Conservation (phyloP, 2,329 filamentous ascomycete genomes). For the Botryosphaeria dothidea region DNA sequence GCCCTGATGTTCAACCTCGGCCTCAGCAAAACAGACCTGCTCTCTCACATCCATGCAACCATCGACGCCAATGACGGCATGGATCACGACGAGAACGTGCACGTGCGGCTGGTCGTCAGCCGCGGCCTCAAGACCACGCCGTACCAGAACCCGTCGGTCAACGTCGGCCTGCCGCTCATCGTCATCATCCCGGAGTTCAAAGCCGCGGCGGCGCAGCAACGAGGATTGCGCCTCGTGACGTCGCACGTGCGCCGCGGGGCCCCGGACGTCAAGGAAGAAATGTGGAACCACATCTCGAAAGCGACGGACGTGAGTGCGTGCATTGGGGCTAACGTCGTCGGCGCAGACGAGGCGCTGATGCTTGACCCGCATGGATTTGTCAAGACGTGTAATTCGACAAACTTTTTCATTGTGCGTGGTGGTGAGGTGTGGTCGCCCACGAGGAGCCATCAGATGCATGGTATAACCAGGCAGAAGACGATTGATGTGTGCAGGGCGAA, state of each 20-base stretch:
- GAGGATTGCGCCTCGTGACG: neutral
- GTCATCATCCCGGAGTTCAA: neutral
- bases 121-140: neutral
- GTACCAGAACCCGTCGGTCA: neutral
- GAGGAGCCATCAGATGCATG: constrained; percentile 35
- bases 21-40: neutral
- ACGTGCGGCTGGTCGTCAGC: neutral
- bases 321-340: neutral
- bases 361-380: neutral
- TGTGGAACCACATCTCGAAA: neutral
- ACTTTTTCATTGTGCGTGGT: constrained; percentile 36
- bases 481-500: constrained; percentile 32
- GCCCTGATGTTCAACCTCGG: neutral
- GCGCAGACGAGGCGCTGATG: neutral
- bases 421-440: constrained; percentile 36
- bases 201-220: neutral
- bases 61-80: neutral
- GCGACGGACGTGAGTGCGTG: neutral
- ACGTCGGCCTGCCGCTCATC: neutral
- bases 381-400: constrained; percentile 37
- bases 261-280: neutral
- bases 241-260: neutral
- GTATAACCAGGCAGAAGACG: constrained; percentile 33
- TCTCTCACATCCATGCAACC: neutral
- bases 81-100: neutral